These are phyloP conservation scores for Volvariella surrecta DNA, from an alignment of 1,284 basidiomycete genomes.

Conservation along the genomic window DNA sequence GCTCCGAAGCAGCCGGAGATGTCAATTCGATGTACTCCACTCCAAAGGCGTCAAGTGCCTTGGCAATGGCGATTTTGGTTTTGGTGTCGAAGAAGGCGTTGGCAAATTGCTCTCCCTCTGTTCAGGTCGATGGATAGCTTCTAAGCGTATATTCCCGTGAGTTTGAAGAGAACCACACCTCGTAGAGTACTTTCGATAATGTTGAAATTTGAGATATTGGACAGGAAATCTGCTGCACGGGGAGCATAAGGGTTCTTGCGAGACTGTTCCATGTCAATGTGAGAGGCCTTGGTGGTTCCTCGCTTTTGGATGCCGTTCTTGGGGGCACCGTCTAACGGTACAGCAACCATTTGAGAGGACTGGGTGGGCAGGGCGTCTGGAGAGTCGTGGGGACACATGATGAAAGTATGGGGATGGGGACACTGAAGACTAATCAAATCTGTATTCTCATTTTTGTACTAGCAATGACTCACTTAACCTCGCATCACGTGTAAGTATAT, in stretches of 20 bases:
- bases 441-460: neutral
- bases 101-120: conserved; percentile 99
- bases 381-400: conserved; percentile 64
- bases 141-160: conserved; percentile 7
- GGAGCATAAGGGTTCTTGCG: conserved; percentile 78
- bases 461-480: neutral
- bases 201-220: conserved; percentile 88
- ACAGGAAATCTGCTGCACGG: conserved; percentile 85
- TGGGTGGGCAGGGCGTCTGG: conserved; percentile 37
- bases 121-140: conserved; percentile 10
- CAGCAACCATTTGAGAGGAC: conserved; percentile 56
- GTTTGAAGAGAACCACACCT: conserved; percentile 40
- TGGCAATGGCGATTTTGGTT: conserved; percentile 99
- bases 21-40: conserved; percentile 99
- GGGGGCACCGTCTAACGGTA: conserved; percentile 40
- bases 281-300: conserved; percentile 25
- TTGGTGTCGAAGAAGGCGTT: conserved; percentile 99
- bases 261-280: conserved; percentile 26
- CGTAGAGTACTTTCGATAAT: conserved; percentile 97
- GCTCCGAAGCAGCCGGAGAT: conserved; percentile 96
- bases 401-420: conserved; percentile 10
- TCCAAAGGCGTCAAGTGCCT: conserved; percentile 94
- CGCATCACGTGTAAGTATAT: conserved; percentile 5
- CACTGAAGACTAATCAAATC: conserved; percentile 7
- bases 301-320: conserved; percentile 28